Evolutionary conservation across 2,329 filamentous ascomycete species (phyloP), one percentile per base, ranked within the genome.

Genomic region (Annulohypoxylon truncatum): DNA sequence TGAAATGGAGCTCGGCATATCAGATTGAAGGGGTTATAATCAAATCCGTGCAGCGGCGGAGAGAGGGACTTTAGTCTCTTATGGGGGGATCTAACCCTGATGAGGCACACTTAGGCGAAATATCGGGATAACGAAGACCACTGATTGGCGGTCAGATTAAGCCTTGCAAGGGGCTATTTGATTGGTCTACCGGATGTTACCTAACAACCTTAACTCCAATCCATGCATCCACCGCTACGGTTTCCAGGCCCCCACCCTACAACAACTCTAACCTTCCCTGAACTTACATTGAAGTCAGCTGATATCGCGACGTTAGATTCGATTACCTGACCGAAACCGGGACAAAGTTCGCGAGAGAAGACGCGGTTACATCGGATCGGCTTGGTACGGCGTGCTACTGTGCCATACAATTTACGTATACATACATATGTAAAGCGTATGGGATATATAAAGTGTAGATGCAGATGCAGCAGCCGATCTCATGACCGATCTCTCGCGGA

Each of bases 401-500:
- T 38, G 20, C 15, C 6, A 29, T 35, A 35, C 22, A 53, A 24
- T 33, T 24, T 24, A 52, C 35, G 12, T 22, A 29, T 42, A 15
- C 29, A 29, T 42, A 48, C 13, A 28, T 26, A 48, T 8, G 26
- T 20, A 40, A 46, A 26, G 40, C 28, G 46, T 28, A 54, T 40
- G 38, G 38, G 35, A 29, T 46, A 44, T 26, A 48, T 13, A 48
- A 24, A 40, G 28, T 46, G 29, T 22, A 61, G 22, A 57, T 28
- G 9, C 63, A 54, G 56, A 73, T 74, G 72, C 64, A 52, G 68
- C 62, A 66, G 66, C 52, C 33, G 53, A 68, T 74, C 78, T 78
- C 82, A 96, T 96, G 93, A 93, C 90, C 74, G 95, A 98, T 87
- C 89, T 98, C 76, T 86, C 90, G 76, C 87, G 88, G 77, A 88